These are phyloP conservation scores for Nicotiana rustica DNA, from an alignment of 305 asterid genomes.

Conservation along the genomic window DNA sequence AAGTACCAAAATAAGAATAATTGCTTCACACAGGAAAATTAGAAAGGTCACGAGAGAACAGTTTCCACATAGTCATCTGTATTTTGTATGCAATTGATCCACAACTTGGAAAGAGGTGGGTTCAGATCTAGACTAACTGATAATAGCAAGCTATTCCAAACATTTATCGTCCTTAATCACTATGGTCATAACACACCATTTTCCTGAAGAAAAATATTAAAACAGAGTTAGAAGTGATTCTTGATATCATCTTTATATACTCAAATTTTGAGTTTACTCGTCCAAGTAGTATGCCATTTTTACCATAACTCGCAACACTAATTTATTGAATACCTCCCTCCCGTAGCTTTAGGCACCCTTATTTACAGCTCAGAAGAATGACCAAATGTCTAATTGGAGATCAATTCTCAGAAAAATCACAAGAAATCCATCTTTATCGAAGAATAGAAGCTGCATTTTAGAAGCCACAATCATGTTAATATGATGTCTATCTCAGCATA, in stretches of 20 bases:
- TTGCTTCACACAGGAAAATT: neutral
- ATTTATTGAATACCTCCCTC: neutral
- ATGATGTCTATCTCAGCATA: neutral
- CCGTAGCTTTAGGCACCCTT: neutral
- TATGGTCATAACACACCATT: neutral
- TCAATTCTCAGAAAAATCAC: neutral
- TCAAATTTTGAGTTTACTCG: too few relatives aligned
- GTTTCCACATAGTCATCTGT: neutral
- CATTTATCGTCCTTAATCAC: neutral
- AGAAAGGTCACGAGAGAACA: neutral
- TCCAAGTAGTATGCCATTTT: too few relatives aligned
- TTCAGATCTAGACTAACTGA: neutral
- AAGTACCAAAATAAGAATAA: neutral
- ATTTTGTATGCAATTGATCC: neutral
- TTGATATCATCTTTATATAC: too few relatives aligned
- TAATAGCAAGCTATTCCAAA: neutral
- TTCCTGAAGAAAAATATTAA: neutral
- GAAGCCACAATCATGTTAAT: neutral
- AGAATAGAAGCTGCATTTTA: neutral
- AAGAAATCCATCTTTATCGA: neutral
- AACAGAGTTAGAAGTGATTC: neutral
- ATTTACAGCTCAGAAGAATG: neutral
- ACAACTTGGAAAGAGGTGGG: neutral
- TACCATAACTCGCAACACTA: too few relatives aligned
- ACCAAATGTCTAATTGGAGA: conserved; percentile 3